A percentile compares a stretch with the other conserved stretches of the same genome.
Conservation (phyloP, 1,284 basidiomycete genomes). For the Pseudomicrostroma phylloplanum region DNA sequence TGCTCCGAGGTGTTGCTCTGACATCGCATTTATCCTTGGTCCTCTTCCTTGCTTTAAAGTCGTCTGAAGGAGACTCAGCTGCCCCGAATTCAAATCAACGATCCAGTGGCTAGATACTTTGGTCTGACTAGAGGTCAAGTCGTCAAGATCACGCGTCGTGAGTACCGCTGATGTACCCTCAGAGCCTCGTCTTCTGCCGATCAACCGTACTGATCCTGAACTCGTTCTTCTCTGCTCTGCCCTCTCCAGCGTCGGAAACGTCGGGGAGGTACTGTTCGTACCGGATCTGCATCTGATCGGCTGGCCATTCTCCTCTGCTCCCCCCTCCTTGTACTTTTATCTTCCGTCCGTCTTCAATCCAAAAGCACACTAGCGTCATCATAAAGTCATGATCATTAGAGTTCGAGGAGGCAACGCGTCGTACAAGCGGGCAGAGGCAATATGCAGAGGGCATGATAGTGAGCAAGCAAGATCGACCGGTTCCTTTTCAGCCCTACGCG, state of each 20-base stretch:
- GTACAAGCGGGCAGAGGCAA: too few species aligned
- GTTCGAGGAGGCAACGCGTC: too few species aligned
- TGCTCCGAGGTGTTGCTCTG: too few species aligned
- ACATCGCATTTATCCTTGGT: background rate
- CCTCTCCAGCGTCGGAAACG: constrained; percentile 73
- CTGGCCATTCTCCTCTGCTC: too few species aligned
- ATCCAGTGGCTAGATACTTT: constrained; percentile 96
- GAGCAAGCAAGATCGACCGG: too few species aligned
- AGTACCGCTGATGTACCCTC: constrained; percentile 7
- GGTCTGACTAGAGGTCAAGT: constrained; percentile 91
- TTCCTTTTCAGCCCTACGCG: too few species aligned
- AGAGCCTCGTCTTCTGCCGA: background rate
- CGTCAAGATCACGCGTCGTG: constrained; percentile 83
- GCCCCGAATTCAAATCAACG: constrained; percentile 88
- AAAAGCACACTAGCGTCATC: too few species aligned
- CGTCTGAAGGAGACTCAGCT: constrained; percentile 96
- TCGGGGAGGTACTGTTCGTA: constrained; percentile 90
- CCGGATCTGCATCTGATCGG: constrained; percentile 61
- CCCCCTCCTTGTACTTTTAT: too few species aligned
- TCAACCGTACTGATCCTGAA: background rate
- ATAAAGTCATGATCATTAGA: too few species aligned
- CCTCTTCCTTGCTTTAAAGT: constrained; percentile 54
- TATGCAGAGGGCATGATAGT: too few species aligned
- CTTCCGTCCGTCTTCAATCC: too few species aligned
- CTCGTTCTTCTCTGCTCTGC: background rate